These are phyloP conservation scores for Schizothecium vesticola DNA, from an alignment of 495 filamentous ascomycete species.

Conservation along the genomic window DNA sequence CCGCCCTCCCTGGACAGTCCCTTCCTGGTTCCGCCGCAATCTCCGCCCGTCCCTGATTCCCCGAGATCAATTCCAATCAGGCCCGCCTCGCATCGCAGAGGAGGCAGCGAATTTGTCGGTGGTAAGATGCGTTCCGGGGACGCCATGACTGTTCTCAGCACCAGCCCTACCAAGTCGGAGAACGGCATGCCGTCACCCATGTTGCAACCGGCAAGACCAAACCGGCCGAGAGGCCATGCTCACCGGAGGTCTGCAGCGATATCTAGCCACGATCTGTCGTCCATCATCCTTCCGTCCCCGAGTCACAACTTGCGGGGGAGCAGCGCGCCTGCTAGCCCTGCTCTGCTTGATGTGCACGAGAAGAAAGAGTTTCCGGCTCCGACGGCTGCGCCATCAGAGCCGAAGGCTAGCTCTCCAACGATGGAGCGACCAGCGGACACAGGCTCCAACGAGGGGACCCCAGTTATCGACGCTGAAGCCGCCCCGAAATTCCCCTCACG, in stretches of 20 bases:
- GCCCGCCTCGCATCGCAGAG: conserved; percentile 59
- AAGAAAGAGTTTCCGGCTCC: conserved; percentile 35
- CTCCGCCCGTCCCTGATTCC: conserved; percentile 35
- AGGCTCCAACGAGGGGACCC: neutral
- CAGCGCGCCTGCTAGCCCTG: conserved; percentile 67
- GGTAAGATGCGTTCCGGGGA: conserved; percentile 57
- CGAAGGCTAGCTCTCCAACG: conserved; percentile 1
- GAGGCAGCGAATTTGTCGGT: conserved; percentile 74
- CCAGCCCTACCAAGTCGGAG: conserved; percentile 60
- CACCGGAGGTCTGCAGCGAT: conserved; percentile 84
- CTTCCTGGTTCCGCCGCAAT: conserved; percentile 39
- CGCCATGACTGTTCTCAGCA: conserved; percentile 52
- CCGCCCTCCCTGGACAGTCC: conserved; percentile 22
- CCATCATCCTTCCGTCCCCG: conserved; percentile 60
- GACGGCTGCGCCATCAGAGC: conserved; percentile 9
- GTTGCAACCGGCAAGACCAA: conserved; percentile 43
- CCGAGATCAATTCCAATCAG: conserved; percentile 39
- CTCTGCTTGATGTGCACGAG: conserved; percentile 37
- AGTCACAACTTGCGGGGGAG: conserved; percentile 45
- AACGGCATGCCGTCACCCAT: conserved; percentile 47
- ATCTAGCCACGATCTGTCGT: conserved; percentile 70
- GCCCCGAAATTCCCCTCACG: conserved; percentile 38
- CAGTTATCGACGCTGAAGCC: conserved; percentile 21
- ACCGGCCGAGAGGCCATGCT: conserved; percentile 63
- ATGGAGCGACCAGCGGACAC: neutral